Percentiles rank a stretch among this genome's conserved stretches.
Conservation (phyloP, 371 early-diverging fungal genomes). For the Mortierella sp. region DNA sequence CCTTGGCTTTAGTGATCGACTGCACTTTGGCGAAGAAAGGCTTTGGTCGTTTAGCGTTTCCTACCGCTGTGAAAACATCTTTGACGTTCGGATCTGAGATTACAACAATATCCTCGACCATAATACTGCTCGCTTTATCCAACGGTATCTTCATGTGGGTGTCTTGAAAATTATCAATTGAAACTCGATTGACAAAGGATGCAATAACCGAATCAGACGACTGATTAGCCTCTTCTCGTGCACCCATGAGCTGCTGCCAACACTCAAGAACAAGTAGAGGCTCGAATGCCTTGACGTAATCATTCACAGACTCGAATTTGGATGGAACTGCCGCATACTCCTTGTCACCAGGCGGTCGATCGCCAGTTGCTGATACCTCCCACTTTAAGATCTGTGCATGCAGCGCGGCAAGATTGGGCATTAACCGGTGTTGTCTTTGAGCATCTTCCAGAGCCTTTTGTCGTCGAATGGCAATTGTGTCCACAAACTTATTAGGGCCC, state of each 20-base stretch:
- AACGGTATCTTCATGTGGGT: slow-evolving; percentile 64
- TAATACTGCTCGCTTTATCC: slow-evolving; percentile 37
- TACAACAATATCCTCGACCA: slow-evolving; percentile 41
- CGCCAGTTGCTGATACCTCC: slow-evolving; percentile 62
- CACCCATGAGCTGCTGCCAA: slow-evolving; percentile 84
- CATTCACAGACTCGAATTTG: slow-evolving; percentile 66
- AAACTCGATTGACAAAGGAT: slow-evolving; percentile 66
- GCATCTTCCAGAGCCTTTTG: slow-evolving; percentile 43
- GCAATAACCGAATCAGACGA: slow-evolving; percentile 62
- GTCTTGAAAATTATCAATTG: slow-evolving; percentile 84
- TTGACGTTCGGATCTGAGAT: slow-evolving; percentile 42
- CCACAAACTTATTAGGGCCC: slow-evolving; percentile 12
- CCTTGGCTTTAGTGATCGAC: slow-evolving; percentile 59
- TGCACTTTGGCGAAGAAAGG: slow-evolving; percentile 75
- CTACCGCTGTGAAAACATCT: slow-evolving; percentile 31
- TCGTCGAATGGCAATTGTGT: slow-evolving; percentile 22
- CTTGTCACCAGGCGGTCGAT: slow-evolving; percentile 61
- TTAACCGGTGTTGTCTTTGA: slow-evolving; percentile 59
- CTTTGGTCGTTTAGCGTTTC: slow-evolving; percentile 33
- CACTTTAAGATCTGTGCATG: slow-evolving; percentile 67
- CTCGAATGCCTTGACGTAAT: slow-evolving; percentile 81
- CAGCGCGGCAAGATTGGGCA: slow-evolving; percentile 62
- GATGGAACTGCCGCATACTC: slow-evolving; percentile 65
- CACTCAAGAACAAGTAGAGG: slow-evolving; percentile 88
- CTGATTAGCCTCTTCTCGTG: slow-evolving; percentile 72